Conservation (phyloP, 495 filamentous ascomycete species). For the Schizothecium vesticola region DNA sequence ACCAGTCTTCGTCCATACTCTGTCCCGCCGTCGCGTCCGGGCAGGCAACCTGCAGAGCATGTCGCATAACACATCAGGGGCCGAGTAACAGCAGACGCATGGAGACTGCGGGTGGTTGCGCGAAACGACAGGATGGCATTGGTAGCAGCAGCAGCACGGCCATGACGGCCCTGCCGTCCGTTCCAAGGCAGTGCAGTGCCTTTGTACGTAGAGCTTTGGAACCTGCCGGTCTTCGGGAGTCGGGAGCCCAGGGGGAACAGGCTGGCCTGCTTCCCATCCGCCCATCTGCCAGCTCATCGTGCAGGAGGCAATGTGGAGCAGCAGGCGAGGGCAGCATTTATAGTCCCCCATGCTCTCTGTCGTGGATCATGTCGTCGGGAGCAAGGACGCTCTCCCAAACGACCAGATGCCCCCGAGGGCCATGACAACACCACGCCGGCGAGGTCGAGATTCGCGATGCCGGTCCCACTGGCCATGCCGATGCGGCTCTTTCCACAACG, state of each 20-base stretch:
- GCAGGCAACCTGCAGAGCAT: constrained; percentile 6
- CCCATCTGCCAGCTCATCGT: constrained; percentile 35
- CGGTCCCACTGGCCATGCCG: background rate
- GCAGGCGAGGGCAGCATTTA: constrained; percentile 22
- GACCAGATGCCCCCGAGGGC: background rate
- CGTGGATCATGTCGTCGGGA: background rate
- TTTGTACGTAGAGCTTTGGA: constrained; percentile 23
- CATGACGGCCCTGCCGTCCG: constrained; percentile 18
- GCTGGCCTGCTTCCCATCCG: constrained; percentile 17
- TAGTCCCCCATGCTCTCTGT: constrained; percentile 10
- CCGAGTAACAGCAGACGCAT: constrained; percentile 1
- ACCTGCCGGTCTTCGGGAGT: constrained; percentile 9
- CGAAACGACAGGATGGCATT: constrained; percentile 1
- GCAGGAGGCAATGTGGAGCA: constrained; percentile 31
- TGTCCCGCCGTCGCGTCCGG: background rate
- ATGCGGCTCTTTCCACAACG: constrained; percentile 16
- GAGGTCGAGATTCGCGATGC: constrained; percentile 2
- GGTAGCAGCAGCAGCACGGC: constrained; percentile 3
- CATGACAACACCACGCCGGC: background rate
- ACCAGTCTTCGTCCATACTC: background rate
- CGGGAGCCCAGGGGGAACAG: constrained; percentile 18
- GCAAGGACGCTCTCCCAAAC: background rate
- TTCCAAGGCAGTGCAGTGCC: constrained; percentile 14
- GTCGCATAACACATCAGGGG: background rate
- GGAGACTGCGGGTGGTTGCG: constrained; percentile 1